Conservation (phyloP, 805 yeast species). For the Candida chauliodis region DNA sequence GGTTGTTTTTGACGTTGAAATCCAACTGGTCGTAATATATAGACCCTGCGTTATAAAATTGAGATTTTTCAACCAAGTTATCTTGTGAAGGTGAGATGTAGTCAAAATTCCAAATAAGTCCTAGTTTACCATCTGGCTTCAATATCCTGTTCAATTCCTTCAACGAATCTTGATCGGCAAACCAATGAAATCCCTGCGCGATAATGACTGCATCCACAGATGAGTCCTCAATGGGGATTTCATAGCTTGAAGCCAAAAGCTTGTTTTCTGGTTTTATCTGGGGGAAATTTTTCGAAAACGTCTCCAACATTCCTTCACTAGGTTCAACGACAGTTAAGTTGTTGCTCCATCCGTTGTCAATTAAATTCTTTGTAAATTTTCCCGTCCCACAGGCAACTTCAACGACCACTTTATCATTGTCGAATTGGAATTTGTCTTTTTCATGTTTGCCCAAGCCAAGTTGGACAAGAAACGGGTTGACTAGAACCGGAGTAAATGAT, state of each 20-base stretch:
- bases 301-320: slow-evolving; percentile 51
- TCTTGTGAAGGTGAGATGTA: slow-evolving; percentile 13
- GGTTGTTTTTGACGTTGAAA: slow-evolving; percentile 6
- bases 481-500: slow-evolving; percentile 40
- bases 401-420: slow-evolving; percentile 25
- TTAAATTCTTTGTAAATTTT: slow-evolving; percentile 50
- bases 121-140: slow-evolving; percentile 46
- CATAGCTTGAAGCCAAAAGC: slow-evolving; percentile 41
- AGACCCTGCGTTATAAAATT: slow-evolving; percentile 9
- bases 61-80: slow-evolving; percentile 1
- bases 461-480: slow-evolving; percentile 38
- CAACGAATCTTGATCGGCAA: slow-evolving; percentile 47
- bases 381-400: slow-evolving; percentile 68
- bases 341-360: slow-evolving; percentile 32
- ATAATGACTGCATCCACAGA: slow-evolving; percentile 48
- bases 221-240: slow-evolving; percentile 42
- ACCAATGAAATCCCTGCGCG: slow-evolving; percentile 70
- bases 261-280: slow-evolving; percentile 21
- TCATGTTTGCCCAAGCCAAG: slow-evolving; percentile 23
- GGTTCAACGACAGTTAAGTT: slow-evolving; percentile 51
- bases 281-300: slow-evolving; percentile 48
- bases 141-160: slow-evolving; percentile 50
- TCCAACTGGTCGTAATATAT: slow-evolving; percentile 7
- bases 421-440: slow-evolving; percentile 9
- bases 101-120: slow-evolving; percentile 61